Conservation (phyloP, 2,329 filamentous ascomycete genomes). For the Phialocephala subalpina region DNA sequence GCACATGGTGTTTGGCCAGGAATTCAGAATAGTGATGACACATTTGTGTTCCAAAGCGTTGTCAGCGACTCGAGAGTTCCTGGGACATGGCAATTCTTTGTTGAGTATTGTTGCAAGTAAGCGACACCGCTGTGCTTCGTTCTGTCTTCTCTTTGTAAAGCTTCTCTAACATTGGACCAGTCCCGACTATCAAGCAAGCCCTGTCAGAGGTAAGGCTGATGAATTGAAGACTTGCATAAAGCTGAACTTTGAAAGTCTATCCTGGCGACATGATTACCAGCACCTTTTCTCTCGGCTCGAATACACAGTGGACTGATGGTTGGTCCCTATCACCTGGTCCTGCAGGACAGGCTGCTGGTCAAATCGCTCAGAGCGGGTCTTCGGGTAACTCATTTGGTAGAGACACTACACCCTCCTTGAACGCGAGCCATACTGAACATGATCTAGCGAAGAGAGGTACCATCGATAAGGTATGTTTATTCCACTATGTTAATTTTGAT, state of each 20-base stretch:
- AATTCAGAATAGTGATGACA: constrained; percentile 26
- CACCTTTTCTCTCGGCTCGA: constrained; percentile 27
- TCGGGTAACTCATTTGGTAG: constrained; percentile 30
- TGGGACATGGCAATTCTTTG: constrained; percentile 35
- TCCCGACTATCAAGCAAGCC: constrained; percentile 29
- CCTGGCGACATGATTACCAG: constrained; percentile 35
- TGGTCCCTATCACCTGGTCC: constrained; percentile 32
- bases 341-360: constrained; percentile 24
- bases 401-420: background rate
- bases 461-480: constrained; percentile 21
- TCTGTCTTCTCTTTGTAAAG: background rate
- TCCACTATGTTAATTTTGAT: background rate
- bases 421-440: background rate
- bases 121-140: background rate
- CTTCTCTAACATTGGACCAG: constrained; percentile 18
- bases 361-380: constrained; percentile 28
- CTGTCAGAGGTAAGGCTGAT: constrained; percentile 24
- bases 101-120: constrained; percentile 38
- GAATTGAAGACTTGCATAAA: background rate
- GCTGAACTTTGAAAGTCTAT: constrained; percentile 25
- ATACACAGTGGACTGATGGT: constrained; percentile 31
- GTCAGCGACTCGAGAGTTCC: constrained; percentile 31
- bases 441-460: background rate
- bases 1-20: constrained; percentile 32
- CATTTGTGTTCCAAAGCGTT: constrained; percentile 33